Evolutionary conservation across 495 filamentous ascomycete genomes (phyloP).

Genomic region (Aspergillus nidulans): DNA sequence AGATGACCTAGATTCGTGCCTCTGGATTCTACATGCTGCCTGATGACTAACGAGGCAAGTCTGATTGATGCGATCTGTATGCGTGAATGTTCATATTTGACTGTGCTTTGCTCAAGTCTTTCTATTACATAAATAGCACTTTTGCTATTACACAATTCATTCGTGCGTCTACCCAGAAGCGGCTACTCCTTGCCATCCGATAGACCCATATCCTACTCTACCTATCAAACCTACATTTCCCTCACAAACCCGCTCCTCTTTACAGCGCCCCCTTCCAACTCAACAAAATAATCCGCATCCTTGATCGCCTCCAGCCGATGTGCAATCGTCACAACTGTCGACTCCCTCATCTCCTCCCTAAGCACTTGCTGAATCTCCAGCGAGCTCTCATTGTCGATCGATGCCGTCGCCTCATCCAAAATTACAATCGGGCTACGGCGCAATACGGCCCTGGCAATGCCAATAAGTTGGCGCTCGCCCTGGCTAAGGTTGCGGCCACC

Average conservation of each 20-base stretch:
- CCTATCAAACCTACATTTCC: slow-evolving; percentile 21
- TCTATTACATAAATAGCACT: too few relatives aligned
- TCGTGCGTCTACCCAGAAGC: too few relatives aligned
- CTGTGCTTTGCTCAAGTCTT: too few relatives aligned
- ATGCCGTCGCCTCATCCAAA: slow-evolving; percentile 81
- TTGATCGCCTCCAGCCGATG: slow-evolving; percentile 78
- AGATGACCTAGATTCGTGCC: too few relatives aligned
- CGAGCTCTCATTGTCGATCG: slow-evolving; percentile 76
- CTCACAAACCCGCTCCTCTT: slow-evolving; percentile 30
- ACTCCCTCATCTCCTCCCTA: slow-evolving; percentile 66
- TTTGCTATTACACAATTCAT: too few relatives aligned
- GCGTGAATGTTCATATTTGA: too few relatives aligned
- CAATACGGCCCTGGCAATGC: slow-evolving; percentile 53
- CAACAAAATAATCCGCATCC: slow-evolving; percentile 68
- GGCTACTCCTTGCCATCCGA: too few relatives aligned
- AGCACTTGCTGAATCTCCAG: slow-evolving; percentile 71
- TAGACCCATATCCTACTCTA: too few relatives aligned
- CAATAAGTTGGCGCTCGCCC: slow-evolving; percentile 60
- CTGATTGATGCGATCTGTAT: too few relatives aligned
- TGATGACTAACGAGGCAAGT: too few relatives aligned
- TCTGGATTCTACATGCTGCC: too few relatives aligned
- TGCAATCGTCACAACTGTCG: slow-evolving; percentile 84
- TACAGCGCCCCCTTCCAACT: slow-evolving; percentile 59
- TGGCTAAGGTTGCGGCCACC: slow-evolving; percentile 57
- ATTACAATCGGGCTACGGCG: slow-evolving; percentile 57